Evolutionary conservation across 192 early-diverging fungal species (phyloP), one percentile per base, ranked within the genome.

Genomic region (Dissophora globulifera): DNA sequence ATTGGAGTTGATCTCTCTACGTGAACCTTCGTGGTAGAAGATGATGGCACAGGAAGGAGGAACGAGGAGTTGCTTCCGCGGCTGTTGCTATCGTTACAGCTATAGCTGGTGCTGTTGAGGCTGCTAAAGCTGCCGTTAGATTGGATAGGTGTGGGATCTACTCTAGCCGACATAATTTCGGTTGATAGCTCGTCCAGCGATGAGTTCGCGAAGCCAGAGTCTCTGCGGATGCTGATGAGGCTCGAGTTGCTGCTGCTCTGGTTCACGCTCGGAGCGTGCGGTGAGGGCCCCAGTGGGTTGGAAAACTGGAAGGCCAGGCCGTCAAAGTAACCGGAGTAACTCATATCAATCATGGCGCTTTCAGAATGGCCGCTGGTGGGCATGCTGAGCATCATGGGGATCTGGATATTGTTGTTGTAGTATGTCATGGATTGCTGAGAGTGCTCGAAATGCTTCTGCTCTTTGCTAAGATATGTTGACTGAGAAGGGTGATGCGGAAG

Each of bases 101-200:
- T 33, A 11, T n/a, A n/a, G n/a, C n/a, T n/a, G n/a, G n/a, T 48
- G 54, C 32, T 58, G 12, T 42, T 29, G 32, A 43, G 20, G 17
- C 19, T 32, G 8, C 26, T 47, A 19, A 59, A 27, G 62, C 30
- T 48, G 26, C 12, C 25, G 26, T 63, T 33, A 11, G 19, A 16
- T n/a, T 7, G 26, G 42, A 12, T 9, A 41, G 50, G 7, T 32
- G 49, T 26, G 9, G 38, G 35, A 15, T 19, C 46, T 25, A 17
- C 56, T 35, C 51, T 59, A 42, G 50, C 15, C 20, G 63, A 56
- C 66, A 68, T 59, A 26, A 68, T 68, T 1, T 43, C 51, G 25
- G 61, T 41, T 26, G 67, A 61, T 22, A 69, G 13, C 40, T 69
- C 67, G 41, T 69, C 58, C 15, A 69, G 58, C 1, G 67, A 69